These are phyloP conservation scores for Mangifera indica DNA, from an alignment of 345 rosid species.

Conservation along the genomic window DNA sequence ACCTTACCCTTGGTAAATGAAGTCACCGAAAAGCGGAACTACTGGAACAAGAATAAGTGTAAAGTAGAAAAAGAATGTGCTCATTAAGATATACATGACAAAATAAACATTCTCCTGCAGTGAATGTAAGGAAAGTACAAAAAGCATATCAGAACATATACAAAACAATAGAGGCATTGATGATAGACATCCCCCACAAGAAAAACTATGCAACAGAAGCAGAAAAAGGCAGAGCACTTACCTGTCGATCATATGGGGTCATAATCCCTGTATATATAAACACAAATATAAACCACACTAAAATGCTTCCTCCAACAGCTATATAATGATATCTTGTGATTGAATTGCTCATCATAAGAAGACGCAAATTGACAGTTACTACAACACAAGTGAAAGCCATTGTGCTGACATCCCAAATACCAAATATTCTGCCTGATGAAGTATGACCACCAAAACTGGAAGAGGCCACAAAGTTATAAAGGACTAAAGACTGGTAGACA, in stretches of 20 bases:
- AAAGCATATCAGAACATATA: conserved; percentile 16
- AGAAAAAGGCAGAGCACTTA: conserved; percentile 15
- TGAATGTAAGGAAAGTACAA: conserved; percentile 5
- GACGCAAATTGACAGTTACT: conserved; percentile 85
- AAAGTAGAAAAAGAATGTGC: conserved; percentile 86
- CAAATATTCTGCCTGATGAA: conserved; percentile 79
- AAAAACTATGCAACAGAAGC: background rate
- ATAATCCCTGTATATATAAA: conserved; percentile 66
- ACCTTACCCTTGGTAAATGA: conserved; percentile 84
- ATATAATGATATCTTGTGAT: conserved; percentile 90
- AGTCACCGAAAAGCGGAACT: conserved; percentile 87
- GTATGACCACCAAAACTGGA: conserved; percentile 61
- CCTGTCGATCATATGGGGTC: conserved; percentile 35
- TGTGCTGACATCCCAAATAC: conserved; percentile 98
- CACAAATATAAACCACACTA: conserved; percentile 80
- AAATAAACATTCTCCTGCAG: conserved; percentile 79
- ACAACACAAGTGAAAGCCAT: conserved; percentile 93
- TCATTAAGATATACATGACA: conserved; percentile 84
- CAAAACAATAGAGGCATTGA: background rate
- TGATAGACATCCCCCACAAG: background rate
- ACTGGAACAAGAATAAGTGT: conserved; percentile 74
- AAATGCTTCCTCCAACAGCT: conserved; percentile 88
- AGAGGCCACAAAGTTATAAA: conserved; percentile 58
- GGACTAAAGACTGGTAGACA: conserved; percentile 72
- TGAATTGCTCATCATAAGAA: conserved; percentile 90